Evolutionary conservation across 192 early-diverging fungal genomes (phyloP), one percentile per base, ranked within the genome.

Genomic region (Backusella morwellensis): DNA sequence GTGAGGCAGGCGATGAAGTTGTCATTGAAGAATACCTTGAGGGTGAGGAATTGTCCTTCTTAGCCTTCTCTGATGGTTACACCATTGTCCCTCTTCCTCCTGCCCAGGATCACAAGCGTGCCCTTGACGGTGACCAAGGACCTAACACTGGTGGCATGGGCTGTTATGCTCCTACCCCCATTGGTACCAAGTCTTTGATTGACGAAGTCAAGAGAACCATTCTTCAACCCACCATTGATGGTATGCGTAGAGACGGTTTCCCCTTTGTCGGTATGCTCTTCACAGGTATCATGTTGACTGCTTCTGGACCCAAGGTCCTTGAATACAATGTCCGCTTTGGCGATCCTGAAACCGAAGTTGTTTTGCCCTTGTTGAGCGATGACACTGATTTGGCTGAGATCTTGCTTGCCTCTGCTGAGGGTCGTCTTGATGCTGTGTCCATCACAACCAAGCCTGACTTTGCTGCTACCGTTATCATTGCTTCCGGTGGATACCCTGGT

Each of bases 141-240:
- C 95, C 94, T 70, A 99, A 98, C 88, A 98, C 97, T 2, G 98
- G 98, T 75, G 98, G 98, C 67, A 99, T 99, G 98, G 98, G 98
- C 9, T 95, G 95, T 70, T 99, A 99, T 80, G 95, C 94, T 41
- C 98, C 98, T 21, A 96, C 97, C 0, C 97, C 98, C 17, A 90
- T 98, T 63, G 95, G 91, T 66, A 95, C 96, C 7, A 80, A 91
- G 14, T 91, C 90, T 77, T 86, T 98, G 35, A 78, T 95, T 54
- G 81, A 82, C 12, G 72, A 86, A 35, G 91, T 98, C 79, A 89
- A 95, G 78, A 82, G 86, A 36, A 94, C 91, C 0, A 90, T 98
- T 59, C 84, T 99, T 42, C 89, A 96, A 83, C 95, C 96, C 19
- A 95, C 98, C 47, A 90, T 99, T 73, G 93, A 97, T 82, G 98